These are phyloP conservation scores for Mortierella sp. DNA, from an alignment of 371 early-diverging fungal genomes.

Conservation along the genomic window DNA sequence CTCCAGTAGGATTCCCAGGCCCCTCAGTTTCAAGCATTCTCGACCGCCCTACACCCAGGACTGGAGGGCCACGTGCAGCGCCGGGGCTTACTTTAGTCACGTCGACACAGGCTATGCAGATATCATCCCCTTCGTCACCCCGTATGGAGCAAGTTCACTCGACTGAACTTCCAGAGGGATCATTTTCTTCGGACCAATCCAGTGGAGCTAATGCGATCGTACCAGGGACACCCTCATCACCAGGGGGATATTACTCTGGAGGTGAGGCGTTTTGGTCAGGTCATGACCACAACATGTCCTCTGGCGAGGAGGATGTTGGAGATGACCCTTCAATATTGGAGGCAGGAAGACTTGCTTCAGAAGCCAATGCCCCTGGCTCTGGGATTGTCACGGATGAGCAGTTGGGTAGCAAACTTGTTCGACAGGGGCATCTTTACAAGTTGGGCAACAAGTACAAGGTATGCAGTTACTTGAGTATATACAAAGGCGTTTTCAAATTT, in stretches of 20 bases:
- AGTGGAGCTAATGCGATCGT: slow-evolving; percentile 1
- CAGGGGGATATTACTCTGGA: slow-evolving; percentile 35
- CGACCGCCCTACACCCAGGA: slow-evolving; percentile 10
- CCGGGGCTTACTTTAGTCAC: slow-evolving; percentile 31
- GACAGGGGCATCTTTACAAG: slow-evolving; percentile 79
- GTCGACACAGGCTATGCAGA: slow-evolving; percentile 22
- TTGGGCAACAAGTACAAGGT: slow-evolving; percentile 73
- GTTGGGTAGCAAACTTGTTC: slow-evolving; percentile 63
- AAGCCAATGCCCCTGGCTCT: slow-evolving; percentile 42
- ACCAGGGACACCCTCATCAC: slow-evolving; percentile 46
- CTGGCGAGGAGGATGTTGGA: slow-evolving; percentile 38
- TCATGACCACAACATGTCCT: slow-evolving; percentile 18
- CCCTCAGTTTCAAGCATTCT: slow-evolving; percentile 14
- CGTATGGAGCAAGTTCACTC: slow-evolving; percentile 30
- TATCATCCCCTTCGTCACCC: slow-evolving; percentile 22
- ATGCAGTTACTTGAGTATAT: background rate
- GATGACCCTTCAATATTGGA: slow-evolving; percentile 32
- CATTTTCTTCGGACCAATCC: slow-evolving; percentile 37
- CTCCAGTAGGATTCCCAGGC: background rate
- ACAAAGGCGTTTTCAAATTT: too few species aligned
- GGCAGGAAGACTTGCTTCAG: slow-evolving; percentile 35
- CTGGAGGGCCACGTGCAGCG: slow-evolving; percentile 1
- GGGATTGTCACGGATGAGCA: slow-evolving; percentile 51
- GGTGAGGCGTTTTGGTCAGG: slow-evolving; percentile 24
- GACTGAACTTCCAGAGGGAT: slow-evolving; percentile 11